A percentile compares a stretch with the other conserved stretches of the same genome.
Conservation (phyloP, 23 red algal species). For the Cyanidium caldarium region DNA sequence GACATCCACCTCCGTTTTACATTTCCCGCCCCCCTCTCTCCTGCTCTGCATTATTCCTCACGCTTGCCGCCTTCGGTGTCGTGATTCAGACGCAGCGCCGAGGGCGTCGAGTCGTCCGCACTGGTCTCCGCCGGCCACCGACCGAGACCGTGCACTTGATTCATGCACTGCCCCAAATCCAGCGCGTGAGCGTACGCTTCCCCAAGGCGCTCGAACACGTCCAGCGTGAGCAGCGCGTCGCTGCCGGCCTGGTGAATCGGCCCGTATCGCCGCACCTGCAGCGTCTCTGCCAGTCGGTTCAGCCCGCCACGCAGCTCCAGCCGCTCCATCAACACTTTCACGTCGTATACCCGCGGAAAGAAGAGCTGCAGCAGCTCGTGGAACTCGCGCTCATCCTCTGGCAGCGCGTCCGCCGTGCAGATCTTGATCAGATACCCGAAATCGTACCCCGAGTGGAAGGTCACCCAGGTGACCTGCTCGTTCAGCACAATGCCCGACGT, state of each 20-base stretch:
- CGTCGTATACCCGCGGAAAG: constrained; percentile 84
- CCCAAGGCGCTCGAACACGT: constrained; percentile 53
- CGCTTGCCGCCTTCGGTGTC: too few relatives aligned
- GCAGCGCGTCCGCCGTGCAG: constrained; percentile 39
- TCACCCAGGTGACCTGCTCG: constrained; percentile 56
- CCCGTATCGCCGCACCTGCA: constrained; percentile 46
- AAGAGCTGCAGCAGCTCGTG: constrained; percentile 57
- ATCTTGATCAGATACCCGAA: constrained; percentile 87
- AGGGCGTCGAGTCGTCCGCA: too few relatives aligned
- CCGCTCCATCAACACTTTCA: constrained; percentile 68
- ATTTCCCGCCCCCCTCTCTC: too few relatives aligned
- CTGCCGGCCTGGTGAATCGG: constrained; percentile 77
- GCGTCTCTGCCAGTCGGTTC: constrained; percentile 60
- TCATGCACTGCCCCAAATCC: background rate
- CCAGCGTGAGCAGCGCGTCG: constrained; percentile 64
- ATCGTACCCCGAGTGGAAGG: constrained; percentile 78
- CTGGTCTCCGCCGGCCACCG: too few relatives aligned
- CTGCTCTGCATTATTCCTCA: too few relatives aligned
- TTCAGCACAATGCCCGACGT: constrained; percentile 80
- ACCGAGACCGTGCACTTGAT: background rate
- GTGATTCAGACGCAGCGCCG: too few relatives aligned
- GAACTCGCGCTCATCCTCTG: constrained; percentile 49
- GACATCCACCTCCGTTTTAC: too few relatives aligned
- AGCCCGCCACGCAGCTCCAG: constrained; percentile 73
- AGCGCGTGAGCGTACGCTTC: background rate